Percentiles rank a stretch among this genome's conserved stretches.
Conservation (phyloP, 1,139 yeast species). For the Yamadazyma kanchanaburiensis region DNA sequence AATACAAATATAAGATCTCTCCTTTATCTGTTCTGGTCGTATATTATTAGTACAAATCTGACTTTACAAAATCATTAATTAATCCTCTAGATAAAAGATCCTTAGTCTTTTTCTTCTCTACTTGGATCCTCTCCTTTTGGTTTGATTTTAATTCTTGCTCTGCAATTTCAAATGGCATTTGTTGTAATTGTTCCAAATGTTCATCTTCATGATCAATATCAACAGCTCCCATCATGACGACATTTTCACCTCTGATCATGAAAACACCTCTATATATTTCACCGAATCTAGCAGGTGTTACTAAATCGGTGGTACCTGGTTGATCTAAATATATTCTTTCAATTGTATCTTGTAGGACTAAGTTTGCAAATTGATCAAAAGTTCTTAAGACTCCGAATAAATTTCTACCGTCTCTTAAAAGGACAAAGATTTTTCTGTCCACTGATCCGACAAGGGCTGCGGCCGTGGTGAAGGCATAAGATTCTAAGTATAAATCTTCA, state of each 20-base stretch:
- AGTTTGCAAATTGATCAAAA: slow-evolving; percentile 92
- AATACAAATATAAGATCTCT: not conserved
- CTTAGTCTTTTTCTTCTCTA: slow-evolving; percentile 48
- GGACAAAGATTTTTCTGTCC: slow-evolving; percentile 81
- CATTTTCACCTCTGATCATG: slow-evolving; percentile 95
- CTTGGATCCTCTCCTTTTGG: slow-evolving; percentile 37
- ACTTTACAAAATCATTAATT: slow-evolving; percentile 53
- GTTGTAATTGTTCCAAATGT: slow-evolving; percentile 54
- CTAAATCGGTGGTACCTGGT: slow-evolving; percentile 23
- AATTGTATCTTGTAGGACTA: slow-evolving; percentile 85
- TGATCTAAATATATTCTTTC: slow-evolving; percentile 71
- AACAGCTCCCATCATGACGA: slow-evolving; percentile 92
- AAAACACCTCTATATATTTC: slow-evolving; percentile 77
- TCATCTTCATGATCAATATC: slow-evolving; percentile 86
- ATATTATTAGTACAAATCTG: slow-evolving; percentile 46
- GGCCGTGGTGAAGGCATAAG: slow-evolving; percentile 93
- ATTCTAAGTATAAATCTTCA: slow-evolving; percentile 53
- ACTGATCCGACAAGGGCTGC: slow-evolving; percentile 95
- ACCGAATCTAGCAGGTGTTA: slow-evolving; percentile 51
- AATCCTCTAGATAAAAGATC: slow-evolving; percentile 50
- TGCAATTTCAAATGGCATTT: slow-evolving; percentile 63
- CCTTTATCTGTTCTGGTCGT: not conserved
- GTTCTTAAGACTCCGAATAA: slow-evolving; percentile 90
- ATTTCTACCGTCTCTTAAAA: slow-evolving; percentile 86
- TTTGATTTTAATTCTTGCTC: slow-evolving; percentile 38